Conservation (phyloP, 352 stramenopile species). For the Phytophthora lateralis region DNA sequence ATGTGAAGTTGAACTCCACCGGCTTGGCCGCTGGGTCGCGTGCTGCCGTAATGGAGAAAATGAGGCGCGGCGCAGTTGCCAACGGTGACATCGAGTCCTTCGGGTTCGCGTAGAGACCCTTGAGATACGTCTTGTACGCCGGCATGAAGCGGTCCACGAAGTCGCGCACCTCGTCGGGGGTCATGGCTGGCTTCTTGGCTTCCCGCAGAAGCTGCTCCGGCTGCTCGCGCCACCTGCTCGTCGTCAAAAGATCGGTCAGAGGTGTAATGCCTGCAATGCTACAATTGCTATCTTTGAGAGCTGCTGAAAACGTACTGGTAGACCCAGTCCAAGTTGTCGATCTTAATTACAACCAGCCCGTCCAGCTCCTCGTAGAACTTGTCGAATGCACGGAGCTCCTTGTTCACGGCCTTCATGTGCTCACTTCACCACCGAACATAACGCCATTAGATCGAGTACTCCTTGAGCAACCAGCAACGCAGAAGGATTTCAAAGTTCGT, state of each 20-base stretch:
- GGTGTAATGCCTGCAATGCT: constrained; percentile 3
- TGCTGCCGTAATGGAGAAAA: constrained; percentile 58
- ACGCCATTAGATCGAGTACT: neutral
- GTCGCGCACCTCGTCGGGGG: constrained; percentile 67
- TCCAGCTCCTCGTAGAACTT: constrained; percentile 72
- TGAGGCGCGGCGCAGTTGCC: constrained; percentile 47
- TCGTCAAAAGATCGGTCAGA: constrained; percentile 10
- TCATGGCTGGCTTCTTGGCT: constrained; percentile 67
- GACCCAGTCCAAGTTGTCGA: constrained; percentile 77
- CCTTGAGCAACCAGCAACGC: neutral
- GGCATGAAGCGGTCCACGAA: constrained; percentile 91
- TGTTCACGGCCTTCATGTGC: constrained; percentile 72
- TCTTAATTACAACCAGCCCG: constrained; percentile 75
- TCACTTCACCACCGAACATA: constrained; percentile 29
- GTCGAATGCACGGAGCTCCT: constrained; percentile 62
- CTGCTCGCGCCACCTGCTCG: constrained; percentile 78
- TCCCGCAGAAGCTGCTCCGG: constrained; percentile 70
- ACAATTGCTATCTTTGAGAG: neutral
- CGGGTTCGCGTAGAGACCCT: constrained; percentile 56
- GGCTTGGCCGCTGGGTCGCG: constrained; percentile 44
- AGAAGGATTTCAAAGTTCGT: neutral
- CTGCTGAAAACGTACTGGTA: constrained; percentile 61
- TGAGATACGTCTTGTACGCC: constrained; percentile 75
- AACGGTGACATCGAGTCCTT: constrained; percentile 28
- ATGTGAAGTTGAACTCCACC: constrained; percentile 62